Evolutionary conservation across 202 grass and related monocot species (phyloP).

Genomic region (Schoenoplectus triqueter): DNA sequence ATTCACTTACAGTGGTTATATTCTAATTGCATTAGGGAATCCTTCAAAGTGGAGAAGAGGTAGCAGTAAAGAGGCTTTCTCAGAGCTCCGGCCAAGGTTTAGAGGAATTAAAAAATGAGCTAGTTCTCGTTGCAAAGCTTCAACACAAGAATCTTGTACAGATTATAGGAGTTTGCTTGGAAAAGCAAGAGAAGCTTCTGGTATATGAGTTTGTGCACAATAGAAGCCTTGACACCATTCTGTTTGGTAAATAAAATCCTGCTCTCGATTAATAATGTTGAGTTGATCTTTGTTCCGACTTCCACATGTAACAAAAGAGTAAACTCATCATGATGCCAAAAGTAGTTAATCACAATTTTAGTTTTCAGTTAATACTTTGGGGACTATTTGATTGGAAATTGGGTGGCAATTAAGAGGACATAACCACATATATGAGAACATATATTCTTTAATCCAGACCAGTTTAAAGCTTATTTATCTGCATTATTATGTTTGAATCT

Average conservation of each 20-base stretch:
- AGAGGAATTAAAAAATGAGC: conserved; percentile 33
- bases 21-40: conserved; percentile 49
- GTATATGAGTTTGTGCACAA: conserved; percentile 75
- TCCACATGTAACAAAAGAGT: background rate
- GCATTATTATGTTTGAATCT: background rate
- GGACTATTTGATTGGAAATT: background rate
- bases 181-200: conserved; percentile 70
- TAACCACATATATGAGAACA: background rate
- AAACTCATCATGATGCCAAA: background rate
- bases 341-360: background rate
- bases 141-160: conserved; percentile 77
- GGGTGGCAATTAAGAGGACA: background rate
- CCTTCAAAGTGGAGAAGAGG: conserved; percentile 52
- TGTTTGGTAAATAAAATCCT: conserved; percentile 59
- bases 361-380: background rate
- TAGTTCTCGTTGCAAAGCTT: conserved; percentile 60
- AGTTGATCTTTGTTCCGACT: background rate
- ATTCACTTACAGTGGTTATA: background rate
- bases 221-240: conserved; percentile 57
- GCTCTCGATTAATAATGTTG: background rate
- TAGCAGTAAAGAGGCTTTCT: conserved; percentile 78
- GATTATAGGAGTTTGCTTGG: conserved; percentile 56
- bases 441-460: background rate
- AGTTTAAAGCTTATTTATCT: background rate
- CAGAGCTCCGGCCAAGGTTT: conserved; percentile 58